A percentile compares a stretch with the other conserved stretches of the same genome.
These are phyloP conservation scores for Brassica hybrid DNA, from an alignment of 441 rosid genomes.

Conservation along the genomic window DNA sequence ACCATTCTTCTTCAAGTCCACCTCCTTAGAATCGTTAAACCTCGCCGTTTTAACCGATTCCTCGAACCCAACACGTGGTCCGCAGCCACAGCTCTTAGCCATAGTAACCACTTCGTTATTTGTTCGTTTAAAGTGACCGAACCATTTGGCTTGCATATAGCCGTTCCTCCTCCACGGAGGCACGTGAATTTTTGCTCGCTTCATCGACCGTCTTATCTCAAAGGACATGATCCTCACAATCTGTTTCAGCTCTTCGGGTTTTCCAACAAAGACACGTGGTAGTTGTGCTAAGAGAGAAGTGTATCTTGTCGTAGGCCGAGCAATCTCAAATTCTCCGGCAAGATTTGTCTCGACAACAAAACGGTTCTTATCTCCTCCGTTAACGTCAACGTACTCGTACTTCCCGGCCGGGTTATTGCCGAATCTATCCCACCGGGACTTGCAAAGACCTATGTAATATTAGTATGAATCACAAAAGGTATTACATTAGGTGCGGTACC, in stretches of 20 bases:
- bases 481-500: not conserved
- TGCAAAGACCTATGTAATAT: constrained; percentile 73
- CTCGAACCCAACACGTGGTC: constrained; percentile 20
- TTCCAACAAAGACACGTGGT: constrained; percentile 60
- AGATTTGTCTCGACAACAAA: constrained; percentile 64
- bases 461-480: not conserved
- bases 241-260: constrained; percentile 58
- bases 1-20: constrained; percentile 3
- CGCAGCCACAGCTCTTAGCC: constrained; percentile 26
- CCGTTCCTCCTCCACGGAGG: constrained; percentile 87
- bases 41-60: not conserved
- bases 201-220: constrained; percentile 62
- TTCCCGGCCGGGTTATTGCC: constrained; percentile 58
- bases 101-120: constrained; percentile 38
- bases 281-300: constrained; percentile 47
- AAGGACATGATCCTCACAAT: constrained; percentile 66
- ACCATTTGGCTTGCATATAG: constrained; percentile 85
- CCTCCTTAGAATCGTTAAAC: constrained; percentile 1
- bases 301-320: constrained; percentile 61
- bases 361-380: constrained; percentile 48
- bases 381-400: constrained; percentile 61
- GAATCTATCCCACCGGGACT: constrained; percentile 74
- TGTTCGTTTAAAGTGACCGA: constrained; percentile 61
- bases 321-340: constrained; percentile 61
- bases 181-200: constrained; percentile 45